phyloP scores from a whole-genome alignment of 1,139 yeast species.

The Geotrichum phurueaensis region DNA sequence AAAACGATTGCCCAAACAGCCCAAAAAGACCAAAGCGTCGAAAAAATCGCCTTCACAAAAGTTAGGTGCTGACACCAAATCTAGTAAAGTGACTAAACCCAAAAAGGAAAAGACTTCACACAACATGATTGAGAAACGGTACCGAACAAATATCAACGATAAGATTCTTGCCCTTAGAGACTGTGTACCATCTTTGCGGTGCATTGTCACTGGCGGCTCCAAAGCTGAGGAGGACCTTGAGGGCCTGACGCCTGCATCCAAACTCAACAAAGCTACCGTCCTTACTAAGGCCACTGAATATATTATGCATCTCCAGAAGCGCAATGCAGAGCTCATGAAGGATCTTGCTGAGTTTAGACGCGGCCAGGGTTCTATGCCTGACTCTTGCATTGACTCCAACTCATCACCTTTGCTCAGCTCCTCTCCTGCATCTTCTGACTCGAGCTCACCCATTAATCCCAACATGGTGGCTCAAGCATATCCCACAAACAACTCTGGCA shows the following conservation, averaged over 20 bases:
- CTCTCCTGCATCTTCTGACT: neutral
- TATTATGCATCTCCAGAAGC: conserved; percentile 71
- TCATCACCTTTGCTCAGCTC: neutral
- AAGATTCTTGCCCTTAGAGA: conserved; percentile 66
- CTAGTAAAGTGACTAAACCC: conserved; percentile 31
- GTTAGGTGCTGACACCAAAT: conserved; percentile 18
- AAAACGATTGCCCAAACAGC: neutral
- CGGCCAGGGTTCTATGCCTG: neutral
- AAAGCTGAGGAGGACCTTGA: conserved; percentile 51
- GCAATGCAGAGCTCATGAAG: conserved; percentile 50
- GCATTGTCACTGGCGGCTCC: conserved; percentile 31
- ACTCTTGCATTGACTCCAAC: neutral
- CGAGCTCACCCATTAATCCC: neutral
- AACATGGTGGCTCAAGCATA: neutral
- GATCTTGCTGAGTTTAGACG: conserved; percentile 41
- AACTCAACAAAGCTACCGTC: conserved; percentile 83
- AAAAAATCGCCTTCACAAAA: neutral
- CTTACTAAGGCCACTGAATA: conserved; percentile 87
- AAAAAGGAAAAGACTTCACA: conserved; percentile 58
- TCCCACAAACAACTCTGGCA: neutral
- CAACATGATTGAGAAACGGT: conserved; percentile 73
- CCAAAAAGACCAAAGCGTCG: neutral
- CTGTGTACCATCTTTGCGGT: conserved; percentile 59
- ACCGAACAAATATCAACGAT: conserved; percentile 69
- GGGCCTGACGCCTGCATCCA: conserved; percentile 81